A percentile compares a stretch with the other conserved stretches of the same genome.
Conservation (phyloP, 805 yeast species). For the Grigorovia humatica region DNA sequence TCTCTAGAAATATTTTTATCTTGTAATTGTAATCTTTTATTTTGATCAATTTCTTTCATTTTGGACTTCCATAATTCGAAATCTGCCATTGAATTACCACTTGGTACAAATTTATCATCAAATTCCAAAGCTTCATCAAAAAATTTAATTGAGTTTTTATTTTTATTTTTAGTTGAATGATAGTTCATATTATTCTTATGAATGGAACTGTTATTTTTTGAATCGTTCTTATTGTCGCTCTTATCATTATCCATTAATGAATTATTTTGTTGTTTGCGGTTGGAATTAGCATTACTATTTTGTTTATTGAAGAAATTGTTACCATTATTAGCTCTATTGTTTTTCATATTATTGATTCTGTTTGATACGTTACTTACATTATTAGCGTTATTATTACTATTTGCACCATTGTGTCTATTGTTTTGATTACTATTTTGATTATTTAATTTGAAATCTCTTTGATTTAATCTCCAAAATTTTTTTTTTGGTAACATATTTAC, state of each 20-base stretch:
- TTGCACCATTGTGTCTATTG: slow-evolving; percentile 7
- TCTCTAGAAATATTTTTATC: background rate
- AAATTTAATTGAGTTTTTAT: background rate
- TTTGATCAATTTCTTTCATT: slow-evolving; percentile 30
- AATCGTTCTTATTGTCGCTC: slow-evolving; percentile 11
- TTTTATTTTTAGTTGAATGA: slow-evolving; percentile 9
- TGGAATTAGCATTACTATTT: background rate
- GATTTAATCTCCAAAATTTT: slow-evolving; percentile 40
- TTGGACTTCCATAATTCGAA: slow-evolving; percentile 34
- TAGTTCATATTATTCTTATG: slow-evolving; percentile 2
- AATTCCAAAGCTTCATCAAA: slow-evolving; percentile 21
- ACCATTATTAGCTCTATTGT: background rate
- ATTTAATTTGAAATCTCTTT: slow-evolving; percentile 14
- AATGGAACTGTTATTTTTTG: background rate
- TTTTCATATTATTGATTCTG: background rate
- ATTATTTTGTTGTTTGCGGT: slow-evolving; percentile 1
- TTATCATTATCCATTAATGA: slow-evolving; percentile 9
- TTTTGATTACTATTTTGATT: slow-evolving; percentile 8
- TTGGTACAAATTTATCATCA: slow-evolving; percentile 25
- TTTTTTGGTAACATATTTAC: slow-evolving; percentile 34
- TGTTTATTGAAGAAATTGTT: background rate
- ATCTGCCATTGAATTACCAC: slow-evolving; percentile 31
- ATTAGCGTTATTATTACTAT: slow-evolving; percentile 2
- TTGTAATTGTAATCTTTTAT: slow-evolving; percentile 9
- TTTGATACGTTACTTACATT: background rate